phyloP scores from a whole-genome alignment of 179 eudicot species.

The Gypsophila paniculata region DNA sequence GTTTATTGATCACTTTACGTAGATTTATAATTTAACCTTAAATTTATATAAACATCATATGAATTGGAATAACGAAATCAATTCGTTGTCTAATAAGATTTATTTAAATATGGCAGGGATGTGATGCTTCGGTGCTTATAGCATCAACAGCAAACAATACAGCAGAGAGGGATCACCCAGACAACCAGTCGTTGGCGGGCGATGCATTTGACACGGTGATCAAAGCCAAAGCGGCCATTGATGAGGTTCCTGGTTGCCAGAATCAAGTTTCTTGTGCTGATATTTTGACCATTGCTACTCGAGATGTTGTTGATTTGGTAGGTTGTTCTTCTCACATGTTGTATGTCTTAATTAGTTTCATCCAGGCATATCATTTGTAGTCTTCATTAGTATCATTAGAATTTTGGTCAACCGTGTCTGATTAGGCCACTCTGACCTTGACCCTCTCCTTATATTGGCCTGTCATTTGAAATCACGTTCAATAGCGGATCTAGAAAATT shows the following conservation, averaged over 20 bases:
- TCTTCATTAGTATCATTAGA: too few relatives aligned
- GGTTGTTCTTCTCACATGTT: not conserved
- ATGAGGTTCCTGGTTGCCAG: conserved; percentile 42
- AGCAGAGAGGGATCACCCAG: conserved; percentile 65
- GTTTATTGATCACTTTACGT: not conserved
- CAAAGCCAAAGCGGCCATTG: conserved; percentile 70
- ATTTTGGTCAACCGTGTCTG: too few relatives aligned
- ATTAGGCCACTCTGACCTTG: too few relatives aligned
- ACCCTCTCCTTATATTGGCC: too few relatives aligned
- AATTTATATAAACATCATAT: too few relatives aligned
- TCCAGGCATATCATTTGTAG: too few relatives aligned
- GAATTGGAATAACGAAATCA: too few relatives aligned
- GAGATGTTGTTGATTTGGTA: conserved; percentile 71
- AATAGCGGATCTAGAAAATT: too few relatives aligned
- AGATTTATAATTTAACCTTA: too few relatives aligned
- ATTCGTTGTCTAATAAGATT: too few relatives aligned
- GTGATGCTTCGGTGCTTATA: conserved; percentile 62
- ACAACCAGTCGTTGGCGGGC: conserved; percentile 62
- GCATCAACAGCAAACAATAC: conserved; percentile 39
- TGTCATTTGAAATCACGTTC: too few relatives aligned
- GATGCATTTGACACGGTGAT: conserved; percentile 68
- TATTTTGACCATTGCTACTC: conserved; percentile 76
- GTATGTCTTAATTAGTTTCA: too few relatives aligned
- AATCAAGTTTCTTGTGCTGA: conserved; percentile 85
- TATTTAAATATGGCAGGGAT: conserved; percentile 36